Base-by-base conservation (phyloP, 352 stramenopile species). In the Pythium rishiriense region DNA sequence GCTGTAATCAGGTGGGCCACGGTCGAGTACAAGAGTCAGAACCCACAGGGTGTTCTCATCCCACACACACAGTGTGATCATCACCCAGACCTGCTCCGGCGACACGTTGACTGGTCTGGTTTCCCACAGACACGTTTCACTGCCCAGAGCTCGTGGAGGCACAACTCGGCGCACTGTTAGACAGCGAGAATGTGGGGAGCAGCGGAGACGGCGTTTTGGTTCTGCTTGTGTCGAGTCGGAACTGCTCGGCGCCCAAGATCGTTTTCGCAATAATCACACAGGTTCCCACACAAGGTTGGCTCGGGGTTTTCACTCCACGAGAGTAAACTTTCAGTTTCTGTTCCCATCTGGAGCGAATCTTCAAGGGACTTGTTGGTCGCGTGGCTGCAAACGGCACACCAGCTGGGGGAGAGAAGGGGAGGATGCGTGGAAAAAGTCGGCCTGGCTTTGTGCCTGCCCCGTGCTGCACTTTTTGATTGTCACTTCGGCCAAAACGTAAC, bases 391-490 rank as follows among this genome's bases (percentile, higher is more conserved):
- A 52, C 15, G 17, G 28, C 19, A n/a, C 39, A 52, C 24, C 41
- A 42, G 54, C 11, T 52, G 54, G 54, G 21, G n/a, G 50, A 19
- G 41, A 52, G 4, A 22, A 52, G 54, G 21, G 24, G 53, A 60
- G 47, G 52, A 50, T 60, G 53, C 37, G 41, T 41, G 17, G 54
- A 61, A 61, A 41, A 7, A 46, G 35, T 24, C 35, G 9, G 51
- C 51, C 35, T 58, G 33, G 5, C 28, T 58, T 22, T 58, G 51
- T 29, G 19, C 35, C n/a, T 5, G n/a, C 22, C 12, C 33, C 10
- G 22, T 25, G 35, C 12, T 58, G 50, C 50, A 43, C 50, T 58
- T 58, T 58, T 61, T 61, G 54, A 52, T 61, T 61, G 54, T 52
- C 54, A 61, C 54, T 51, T 61, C 54, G 54, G 54, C 54, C 39